Percentiles rank a stretch among this genome's conserved stretches.
phyloP scores from a whole-genome alignment of 1,284 basidiomycete species.

The Ustilago shanxiensis region DNA sequence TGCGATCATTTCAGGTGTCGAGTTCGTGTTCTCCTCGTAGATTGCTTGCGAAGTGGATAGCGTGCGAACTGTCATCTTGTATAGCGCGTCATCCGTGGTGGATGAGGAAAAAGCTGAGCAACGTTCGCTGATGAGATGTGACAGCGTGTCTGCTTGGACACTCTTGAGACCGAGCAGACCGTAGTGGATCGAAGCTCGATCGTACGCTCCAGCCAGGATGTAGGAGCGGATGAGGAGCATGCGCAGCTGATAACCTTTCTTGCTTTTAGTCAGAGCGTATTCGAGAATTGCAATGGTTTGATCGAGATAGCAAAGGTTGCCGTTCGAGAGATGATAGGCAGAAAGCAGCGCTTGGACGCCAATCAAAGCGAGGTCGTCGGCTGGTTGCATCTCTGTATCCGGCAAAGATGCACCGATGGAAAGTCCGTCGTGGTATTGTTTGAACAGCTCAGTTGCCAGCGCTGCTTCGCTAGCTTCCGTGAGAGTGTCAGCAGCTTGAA shows the following conservation, averaged over 20 bases:
- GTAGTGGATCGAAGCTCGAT: slow-evolving; percentile 45
- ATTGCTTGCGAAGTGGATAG: slow-evolving; percentile 39
- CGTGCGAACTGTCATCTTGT: slow-evolving; percentile 22
- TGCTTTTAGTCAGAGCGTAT: slow-evolving; percentile 37
- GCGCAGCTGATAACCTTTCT: slow-evolving; percentile 59
- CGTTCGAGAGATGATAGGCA: slow-evolving; percentile 63
- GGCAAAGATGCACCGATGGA: slow-evolving; percentile 77
- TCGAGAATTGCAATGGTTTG: slow-evolving; percentile 44
- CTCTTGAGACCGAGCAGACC: slow-evolving; percentile 47
- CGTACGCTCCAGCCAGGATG: slow-evolving; percentile 39
- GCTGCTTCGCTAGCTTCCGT: slow-evolving; percentile 21
- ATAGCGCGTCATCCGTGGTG: slow-evolving; percentile 29
- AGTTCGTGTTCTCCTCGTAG: slow-evolving; percentile 48
- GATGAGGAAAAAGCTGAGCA: slow-evolving; percentile 20
- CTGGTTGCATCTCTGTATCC: slow-evolving; percentile 84
- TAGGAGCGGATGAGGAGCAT: slow-evolving; percentile 54
- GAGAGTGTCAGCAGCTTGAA: slow-evolving; percentile 17
- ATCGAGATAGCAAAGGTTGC: slow-evolving; percentile 18
- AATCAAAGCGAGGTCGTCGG: slow-evolving; percentile 84
- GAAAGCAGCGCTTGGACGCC: slow-evolving; percentile 79
- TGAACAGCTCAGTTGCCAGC: slow-evolving; percentile 11
- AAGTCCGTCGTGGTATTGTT: slow-evolving; percentile 76
- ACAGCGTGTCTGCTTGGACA: slow-evolving; percentile 54
- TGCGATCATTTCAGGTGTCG: slow-evolving; percentile 52
- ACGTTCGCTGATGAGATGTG: slow-evolving; percentile 37